Evolutionary conservation across 163 green algal species (phyloP).

Genomic region (Scenedesmus sp.): DNA sequence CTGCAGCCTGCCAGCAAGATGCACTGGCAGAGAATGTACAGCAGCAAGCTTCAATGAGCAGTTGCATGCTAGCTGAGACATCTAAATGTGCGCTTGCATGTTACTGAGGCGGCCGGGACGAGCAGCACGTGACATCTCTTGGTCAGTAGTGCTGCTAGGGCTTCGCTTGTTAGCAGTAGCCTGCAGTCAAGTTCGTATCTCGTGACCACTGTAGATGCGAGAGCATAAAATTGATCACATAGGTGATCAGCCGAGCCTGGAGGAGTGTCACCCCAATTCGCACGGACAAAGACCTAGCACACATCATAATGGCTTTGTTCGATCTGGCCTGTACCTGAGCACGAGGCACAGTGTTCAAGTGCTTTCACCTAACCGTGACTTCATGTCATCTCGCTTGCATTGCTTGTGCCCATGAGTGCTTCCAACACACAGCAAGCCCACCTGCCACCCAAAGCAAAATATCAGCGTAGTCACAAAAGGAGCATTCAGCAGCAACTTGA

Average conservation of each 20-base stretch:
- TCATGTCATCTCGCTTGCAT: not conserved
- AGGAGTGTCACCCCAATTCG: too few species aligned
- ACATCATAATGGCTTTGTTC: not conserved
- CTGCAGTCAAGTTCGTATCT: not conserved
- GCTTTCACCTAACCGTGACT: not conserved
- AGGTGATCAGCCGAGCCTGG: too few species aligned
- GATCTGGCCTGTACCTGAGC: not conserved
- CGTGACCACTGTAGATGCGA: too few species aligned
- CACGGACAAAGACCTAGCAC: constrained; percentile 1
- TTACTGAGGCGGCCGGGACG: not conserved
- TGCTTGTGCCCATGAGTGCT: constrained; percentile 15
- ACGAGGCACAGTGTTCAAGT: not conserved
- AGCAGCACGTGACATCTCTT: not conserved
- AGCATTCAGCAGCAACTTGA: not conserved
- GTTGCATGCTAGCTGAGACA: not conserved
- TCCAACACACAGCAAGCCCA: not conserved
- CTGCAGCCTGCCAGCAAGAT: not conserved
- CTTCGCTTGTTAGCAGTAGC: not conserved
- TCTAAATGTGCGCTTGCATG: not conserved
- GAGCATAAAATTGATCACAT: too few species aligned
- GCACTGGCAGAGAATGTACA: not conserved
- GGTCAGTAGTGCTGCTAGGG: not conserved
- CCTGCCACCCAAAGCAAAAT: not conserved
- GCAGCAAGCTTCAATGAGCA: not conserved
- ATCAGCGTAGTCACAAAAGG: constrained; percentile 6